These are phyloP conservation scores for Komagataella populi DNA, from an alignment of 805 yeast genomes.

Conservation along the genomic window DNA sequence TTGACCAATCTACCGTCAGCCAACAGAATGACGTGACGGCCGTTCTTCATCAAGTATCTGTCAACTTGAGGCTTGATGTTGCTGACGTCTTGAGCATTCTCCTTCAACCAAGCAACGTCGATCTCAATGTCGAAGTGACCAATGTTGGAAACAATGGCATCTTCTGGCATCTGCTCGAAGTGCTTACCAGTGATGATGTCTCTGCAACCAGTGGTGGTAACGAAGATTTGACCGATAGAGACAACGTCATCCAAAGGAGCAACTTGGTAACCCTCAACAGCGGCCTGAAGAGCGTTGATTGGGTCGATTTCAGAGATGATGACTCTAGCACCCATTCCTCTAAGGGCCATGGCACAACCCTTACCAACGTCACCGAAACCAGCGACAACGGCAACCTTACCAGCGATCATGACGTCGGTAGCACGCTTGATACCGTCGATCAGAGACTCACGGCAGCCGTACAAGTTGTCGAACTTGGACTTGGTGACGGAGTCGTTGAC, in stretches of 20 bases:
- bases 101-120: slow-evolving; percentile 98
- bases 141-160: slow-evolving; percentile 98
- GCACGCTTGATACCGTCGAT: slow-evolving; percentile 98
- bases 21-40: slow-evolving; percentile 88
- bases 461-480: slow-evolving; percentile 97
- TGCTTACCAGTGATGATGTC: slow-evolving; percentile 88
- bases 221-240: slow-evolving; percentile 88
- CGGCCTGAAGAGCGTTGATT: slow-evolving; percentile 98
- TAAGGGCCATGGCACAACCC: slow-evolving; percentile 98
- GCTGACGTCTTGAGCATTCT: slow-evolving; percentile 82
- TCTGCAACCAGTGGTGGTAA: slow-evolving; percentile 99
- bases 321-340: slow-evolving; percentile 99
- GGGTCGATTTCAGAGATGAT: slow-evolving; percentile 96
- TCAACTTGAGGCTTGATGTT: slow-evolving; percentile 99
- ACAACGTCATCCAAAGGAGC: slow-evolving; percentile 92
- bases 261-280: slow-evolving; percentile 97
- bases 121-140: slow-evolving; percentile 99
- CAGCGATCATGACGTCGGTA: slow-evolving; percentile 98
- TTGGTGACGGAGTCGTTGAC: slow-evolving; percentile 98
- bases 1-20: slow-evolving; percentile 99
- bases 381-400: slow-evolving; percentile 97
- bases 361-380: slow-evolving; percentile 99
- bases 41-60: slow-evolving; percentile 81
- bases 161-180: slow-evolving; percentile 92
- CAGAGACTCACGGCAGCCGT: slow-evolving; percentile 98